A percentile compares a stretch with the other conserved stretches of the same genome.
These are phyloP conservation scores for Paecilomyces formosus DNA, from an alignment of 2,329 filamentous ascomycete species.

Conservation along the genomic window DNA sequence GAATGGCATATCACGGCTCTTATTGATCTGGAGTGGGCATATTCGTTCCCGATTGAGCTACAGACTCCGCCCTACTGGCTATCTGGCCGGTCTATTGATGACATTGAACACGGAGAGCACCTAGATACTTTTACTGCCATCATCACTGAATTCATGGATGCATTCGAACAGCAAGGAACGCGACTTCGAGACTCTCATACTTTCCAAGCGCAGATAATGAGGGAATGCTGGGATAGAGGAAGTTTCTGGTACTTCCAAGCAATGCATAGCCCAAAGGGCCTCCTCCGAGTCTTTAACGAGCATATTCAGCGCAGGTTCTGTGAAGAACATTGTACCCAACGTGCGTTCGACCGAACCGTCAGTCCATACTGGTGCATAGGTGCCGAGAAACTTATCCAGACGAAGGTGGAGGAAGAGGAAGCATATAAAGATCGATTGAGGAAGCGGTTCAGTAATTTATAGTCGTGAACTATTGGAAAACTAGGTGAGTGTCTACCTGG, in stretches of 20 bases:
- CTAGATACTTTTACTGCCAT: background rate
- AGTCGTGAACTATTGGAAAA: too few relatives aligned
- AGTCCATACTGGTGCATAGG: background rate
- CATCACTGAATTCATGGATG: background rate
- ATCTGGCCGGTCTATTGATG: background rate
- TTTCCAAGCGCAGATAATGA: background rate
- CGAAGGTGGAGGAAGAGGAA: background rate
- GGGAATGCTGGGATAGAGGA: background rate
- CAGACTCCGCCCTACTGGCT: background rate
- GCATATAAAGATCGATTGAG: background rate
- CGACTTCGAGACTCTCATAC: background rate
- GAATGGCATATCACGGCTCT: background rate
- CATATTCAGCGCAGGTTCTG: background rate
- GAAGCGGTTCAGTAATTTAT: background rate
- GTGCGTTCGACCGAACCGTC: background rate
- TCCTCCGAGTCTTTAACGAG: background rate
- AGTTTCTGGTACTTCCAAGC: background rate
- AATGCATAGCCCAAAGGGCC: background rate
- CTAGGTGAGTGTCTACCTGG: too few relatives aligned
- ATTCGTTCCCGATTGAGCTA: background rate
- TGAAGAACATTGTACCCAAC: background rate
- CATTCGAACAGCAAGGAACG: background rate
- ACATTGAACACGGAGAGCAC: background rate
- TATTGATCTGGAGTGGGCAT: background rate
- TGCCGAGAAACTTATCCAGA: background rate